phyloP scores from a whole-genome alignment of 2,329 filamentous ascomycete genomes.

The Paraphaeosphaeria sporulosa region DNA sequence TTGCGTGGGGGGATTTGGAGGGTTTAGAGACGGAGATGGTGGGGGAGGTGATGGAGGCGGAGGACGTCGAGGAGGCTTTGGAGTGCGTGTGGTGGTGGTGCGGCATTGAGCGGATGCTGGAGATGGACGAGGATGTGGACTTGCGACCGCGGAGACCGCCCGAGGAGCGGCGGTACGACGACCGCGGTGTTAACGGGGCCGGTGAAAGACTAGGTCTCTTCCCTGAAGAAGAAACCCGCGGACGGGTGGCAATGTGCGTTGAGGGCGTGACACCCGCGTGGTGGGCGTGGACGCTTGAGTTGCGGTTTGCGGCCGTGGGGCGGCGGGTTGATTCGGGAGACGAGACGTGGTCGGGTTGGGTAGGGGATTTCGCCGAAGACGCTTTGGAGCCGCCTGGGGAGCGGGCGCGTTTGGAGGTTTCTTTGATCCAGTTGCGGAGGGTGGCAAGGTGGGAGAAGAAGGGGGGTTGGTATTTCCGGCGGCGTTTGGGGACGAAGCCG shows the following conservation, averaged over 20 bases:
- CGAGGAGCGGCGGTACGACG: slow-evolving; percentile 83
- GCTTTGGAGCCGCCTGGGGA: slow-evolving; percentile 46
- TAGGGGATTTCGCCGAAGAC: slow-evolving; percentile 45
- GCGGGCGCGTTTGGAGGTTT: slow-evolving; percentile 56
- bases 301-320: slow-evolving; percentile 45
- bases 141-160: slow-evolving; percentile 87
- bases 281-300: slow-evolving; percentile 44
- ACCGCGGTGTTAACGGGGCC: slow-evolving; percentile 85
- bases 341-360: slow-evolving; percentile 32
- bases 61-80: slow-evolving; percentile 93
- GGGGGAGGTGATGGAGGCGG: slow-evolving; percentile 66
- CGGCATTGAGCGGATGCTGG: slow-evolving; percentile 83
- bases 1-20: slow-evolving; percentile 85
- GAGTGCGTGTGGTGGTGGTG: slow-evolving; percentile 84
- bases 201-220: slow-evolving; percentile 81
- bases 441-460: slow-evolving; percentile 72
- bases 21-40: slow-evolving; percentile 62
- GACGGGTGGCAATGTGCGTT: slow-evolving; percentile 50
- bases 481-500: slow-evolving; percentile 63
- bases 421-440: slow-evolving; percentile 77
- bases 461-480: slow-evolving; percentile 66
- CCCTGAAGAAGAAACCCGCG: slow-evolving; percentile 51
- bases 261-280: slow-evolving; percentile 48
- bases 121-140: slow-evolving; percentile 94
- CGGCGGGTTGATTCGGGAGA: slow-evolving; percentile 44